Base-by-base conservation (phyloP, 352 stramenopile species). In the Globisporangium parvum region DNA sequence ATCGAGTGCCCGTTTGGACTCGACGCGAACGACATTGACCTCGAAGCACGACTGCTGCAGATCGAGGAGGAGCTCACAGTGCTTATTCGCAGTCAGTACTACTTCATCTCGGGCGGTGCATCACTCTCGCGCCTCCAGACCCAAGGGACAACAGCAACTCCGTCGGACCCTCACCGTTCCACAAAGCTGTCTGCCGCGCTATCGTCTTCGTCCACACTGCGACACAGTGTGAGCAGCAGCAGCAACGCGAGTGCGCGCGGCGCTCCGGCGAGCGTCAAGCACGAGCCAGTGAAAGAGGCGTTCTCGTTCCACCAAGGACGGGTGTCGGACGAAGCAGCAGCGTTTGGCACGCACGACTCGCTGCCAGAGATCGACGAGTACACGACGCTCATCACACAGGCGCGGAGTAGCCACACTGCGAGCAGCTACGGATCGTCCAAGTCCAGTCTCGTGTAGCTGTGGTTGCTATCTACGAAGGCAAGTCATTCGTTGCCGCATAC, bases 1-100 rank as follows among this genome's bases (percentile, higher is more conserved):
- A 93, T 93, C 51, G 83, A 93, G 60, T 88, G 79, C 31, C 83
- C 83, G 1, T 91, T 93, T 54, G 83, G 83, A 0, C 51, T 88
- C 14, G 83, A 93, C 24, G 73, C 77, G 24, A 93, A 93, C 52
- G 80, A 93, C 55, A 91, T 93, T 21, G 83, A 93, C 52, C 59
- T 93, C 12, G 83, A 93, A 53, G 70, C 75, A 3, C 66, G 79
- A 0, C 67, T 92, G 47, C 47, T 88, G 12, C 75, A 89, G 60
- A 92, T 92, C 56, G 82, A 92, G 51, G 75, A 92, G 59, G 82
- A 92, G 51, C 75, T 92, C 44, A 88, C 79, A 1, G 79, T 92
- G 55, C 59, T 92, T 12, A 75, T 92, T 18, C 79, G 82, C 40
- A 90, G 82, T 51, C 77, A 88, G 53, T 88, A 92, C 58, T 90